These are phyloP conservation scores for Austroboletus festivus DNA, from an alignment of 768 basidiomycete species.

Conservation along the genomic window DNA sequence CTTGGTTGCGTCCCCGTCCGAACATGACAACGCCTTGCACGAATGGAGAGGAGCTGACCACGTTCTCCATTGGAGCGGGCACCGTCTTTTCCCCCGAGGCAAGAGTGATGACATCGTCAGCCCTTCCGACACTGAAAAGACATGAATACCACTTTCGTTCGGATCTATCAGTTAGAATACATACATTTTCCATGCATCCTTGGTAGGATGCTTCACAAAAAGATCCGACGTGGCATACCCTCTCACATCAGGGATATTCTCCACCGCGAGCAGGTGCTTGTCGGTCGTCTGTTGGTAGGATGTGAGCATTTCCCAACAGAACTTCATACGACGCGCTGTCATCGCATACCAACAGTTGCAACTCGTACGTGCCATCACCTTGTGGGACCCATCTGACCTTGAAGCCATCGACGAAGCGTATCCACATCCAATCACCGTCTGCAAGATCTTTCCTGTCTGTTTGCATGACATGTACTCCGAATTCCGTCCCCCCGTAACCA, in stretches of 20 bases:
- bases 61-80: slow-evolving; percentile 25
- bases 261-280: slow-evolving; percentile 7
- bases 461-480: slow-evolving; percentile 8
- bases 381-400: slow-evolving; percentile 33
- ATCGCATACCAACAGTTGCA: slow-evolving; percentile 34
- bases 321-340: too few relatives aligned
- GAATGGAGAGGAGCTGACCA: slow-evolving; percentile 21
- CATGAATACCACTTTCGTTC: not conserved
- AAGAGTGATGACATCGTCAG: slow-evolving; percentile 34
- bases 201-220: slow-evolving; percentile 42
- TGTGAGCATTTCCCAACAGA: not conserved
- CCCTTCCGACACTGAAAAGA: slow-evolving; percentile 29
- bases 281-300: not conserved
- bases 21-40: slow-evolving; percentile 33
- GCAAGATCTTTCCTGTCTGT: slow-evolving; percentile 12
- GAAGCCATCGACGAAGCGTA: slow-evolving; percentile 24
- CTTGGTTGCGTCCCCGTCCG: slow-evolving; percentile 30
- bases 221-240: slow-evolving; percentile 45
- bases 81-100: slow-evolving; percentile 22
- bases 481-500: slow-evolving; percentile 23
- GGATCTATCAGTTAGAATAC: not conserved
- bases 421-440: slow-evolving; percentile 36
- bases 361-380: slow-evolving; percentile 35
- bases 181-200: slow-evolving; percentile 37
- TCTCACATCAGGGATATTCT: slow-evolving; percentile 38